These are phyloP conservation scores for Powellomyces hirtus DNA, from an alignment of 192 early-diverging fungal genomes.

Conservation along the genomic window DNA sequence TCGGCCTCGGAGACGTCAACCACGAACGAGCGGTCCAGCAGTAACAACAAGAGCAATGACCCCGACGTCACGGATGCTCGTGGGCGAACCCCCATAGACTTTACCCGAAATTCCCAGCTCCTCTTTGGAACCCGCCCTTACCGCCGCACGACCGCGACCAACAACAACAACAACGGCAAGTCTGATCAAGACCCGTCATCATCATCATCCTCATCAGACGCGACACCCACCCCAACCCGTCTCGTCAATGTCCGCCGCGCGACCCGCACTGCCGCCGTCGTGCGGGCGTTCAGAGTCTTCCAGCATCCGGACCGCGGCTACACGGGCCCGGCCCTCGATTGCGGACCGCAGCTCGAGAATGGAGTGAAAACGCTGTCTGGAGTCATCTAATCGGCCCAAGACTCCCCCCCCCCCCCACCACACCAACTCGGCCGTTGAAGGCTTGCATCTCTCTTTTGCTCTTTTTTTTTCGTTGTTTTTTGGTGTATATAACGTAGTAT, in stretches of 20 bases:
- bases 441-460: too few relatives aligned
- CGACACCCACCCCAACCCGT: neutral
- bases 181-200: neutral
- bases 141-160: neutral
- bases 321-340: neutral
- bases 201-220: neutral
- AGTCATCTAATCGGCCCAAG: too few relatives aligned
- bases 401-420: too few relatives aligned
- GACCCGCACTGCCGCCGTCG: constrained; percentile 3
- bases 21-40: neutral
- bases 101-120: neutral
- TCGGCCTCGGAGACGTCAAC: neutral
- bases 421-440: too few relatives aligned
- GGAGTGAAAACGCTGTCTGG: neutral
- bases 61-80: neutral
- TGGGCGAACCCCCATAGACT: neutral
- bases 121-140: constrained; percentile 4
- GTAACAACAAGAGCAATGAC: neutral
- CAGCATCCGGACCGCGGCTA: constrained; percentile 16
- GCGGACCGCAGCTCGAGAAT: neutral
- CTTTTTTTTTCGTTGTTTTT: too few relatives aligned
- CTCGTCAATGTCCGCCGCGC: constrained; percentile 13
- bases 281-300: constrained; percentile 12
- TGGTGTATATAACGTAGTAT: too few relatives aligned
- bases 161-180: neutral